Conservation (phyloP, 805 yeast genomes). For the Sugiyamaella boreocaroliniensis region DNA sequence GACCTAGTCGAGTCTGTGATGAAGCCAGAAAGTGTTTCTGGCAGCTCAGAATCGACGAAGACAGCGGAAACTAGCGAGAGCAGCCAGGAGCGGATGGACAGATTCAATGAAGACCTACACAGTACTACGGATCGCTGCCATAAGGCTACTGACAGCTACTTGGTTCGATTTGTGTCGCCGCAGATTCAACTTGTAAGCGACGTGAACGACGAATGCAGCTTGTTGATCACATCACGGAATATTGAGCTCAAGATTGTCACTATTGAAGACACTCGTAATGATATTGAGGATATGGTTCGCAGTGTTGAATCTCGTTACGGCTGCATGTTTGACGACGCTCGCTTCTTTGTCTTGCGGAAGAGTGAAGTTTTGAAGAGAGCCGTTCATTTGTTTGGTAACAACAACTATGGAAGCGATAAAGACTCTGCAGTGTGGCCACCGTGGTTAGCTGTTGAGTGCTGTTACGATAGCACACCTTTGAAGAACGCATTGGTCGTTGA, state of each 20-base stretch:
- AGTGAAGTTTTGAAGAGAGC: constrained; percentile 39
- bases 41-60: not conserved
- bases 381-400: constrained; percentile 40
- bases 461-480: constrained; percentile 47
- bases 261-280: constrained; percentile 43
- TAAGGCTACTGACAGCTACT: constrained; percentile 44
- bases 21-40: not conserved
- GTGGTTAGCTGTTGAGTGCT: constrained; percentile 71
- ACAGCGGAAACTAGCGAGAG: not conserved
- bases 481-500: constrained; percentile 50
- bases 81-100: constrained; percentile 15
- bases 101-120: constrained; percentile 49
- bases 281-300: constrained; percentile 39
- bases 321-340: constrained; percentile 59
- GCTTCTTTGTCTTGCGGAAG: constrained; percentile 59
- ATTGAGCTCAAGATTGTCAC: constrained; percentile 65
- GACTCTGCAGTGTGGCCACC: constrained; percentile 67
- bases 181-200: constrained; percentile 67
- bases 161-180: constrained; percentile 66
- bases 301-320: constrained; percentile 64
- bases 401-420: constrained; percentile 53
- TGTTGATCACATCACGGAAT: constrained; percentile 66
- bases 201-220: constrained; percentile 48
- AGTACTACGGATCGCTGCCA: constrained; percentile 30
- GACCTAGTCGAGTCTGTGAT: not conserved